A percentile compares a stretch with the other conserved stretches of the same genome.
Conservation (phyloP, 345 rosid species). For the Chamaenerion angustifolium region DNA sequence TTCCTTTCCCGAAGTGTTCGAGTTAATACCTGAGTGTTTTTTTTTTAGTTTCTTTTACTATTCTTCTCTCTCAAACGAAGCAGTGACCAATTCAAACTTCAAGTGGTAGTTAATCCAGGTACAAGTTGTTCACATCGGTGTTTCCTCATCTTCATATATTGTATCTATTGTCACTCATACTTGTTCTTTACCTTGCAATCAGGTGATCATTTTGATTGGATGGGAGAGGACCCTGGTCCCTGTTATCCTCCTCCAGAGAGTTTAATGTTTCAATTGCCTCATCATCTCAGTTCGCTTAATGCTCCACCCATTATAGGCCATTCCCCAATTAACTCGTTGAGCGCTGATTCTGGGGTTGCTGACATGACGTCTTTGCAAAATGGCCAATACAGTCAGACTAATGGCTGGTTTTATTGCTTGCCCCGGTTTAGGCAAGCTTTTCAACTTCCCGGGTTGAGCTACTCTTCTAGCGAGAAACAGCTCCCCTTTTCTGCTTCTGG, state of each 20-base stretch:
- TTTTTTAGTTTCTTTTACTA: constrained; percentile 24
- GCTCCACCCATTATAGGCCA: constrained; percentile 15
- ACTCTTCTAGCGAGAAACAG: constrained; percentile 15
- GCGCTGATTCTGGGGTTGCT: constrained; percentile 6
- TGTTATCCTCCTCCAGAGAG: constrained; percentile 13
- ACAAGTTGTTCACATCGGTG: too few relatives aligned
- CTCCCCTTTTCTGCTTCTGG: background rate
- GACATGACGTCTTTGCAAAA: constrained; percentile 21
- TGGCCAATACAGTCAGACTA: constrained; percentile 26
- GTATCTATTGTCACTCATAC: too few relatives aligned
- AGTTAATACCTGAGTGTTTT: constrained; percentile 34
- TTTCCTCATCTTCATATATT: too few relatives aligned
- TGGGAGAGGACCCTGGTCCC: too few relatives aligned
- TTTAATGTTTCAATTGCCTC: too few relatives aligned
- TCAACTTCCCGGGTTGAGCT: constrained; percentile 11
- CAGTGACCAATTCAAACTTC: constrained; percentile 16
- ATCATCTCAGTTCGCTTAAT: constrained; percentile 25
- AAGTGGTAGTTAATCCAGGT: constrained; percentile 3
- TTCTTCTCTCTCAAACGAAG: constrained; percentile 15
- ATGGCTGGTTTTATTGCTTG: constrained; percentile 26
- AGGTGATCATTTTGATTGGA: too few relatives aligned
- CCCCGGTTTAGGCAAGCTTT: constrained; percentile 24
- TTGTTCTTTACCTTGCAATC: too few relatives aligned
- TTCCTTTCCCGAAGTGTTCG: constrained; percentile 12
- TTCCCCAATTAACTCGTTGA: constrained; percentile 16